phyloP scores from a whole-genome alignment of 345 rosid genomes.

The Brassica napus region Da-Ae NC_063450.1:18417001-18417500 shows the following conservation, averaged over 20 bases:
- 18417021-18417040: neutral
- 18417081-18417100: neutral
- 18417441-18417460: neutral
- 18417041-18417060: neutral
- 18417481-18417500: too few relatives aligned
- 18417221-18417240: neutral
- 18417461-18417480: too few relatives aligned
- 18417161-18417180: constrained; percentile 9
- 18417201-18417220: neutral
- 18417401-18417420: neutral
- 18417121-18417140: constrained; percentile 9
- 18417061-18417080: too few relatives aligned
- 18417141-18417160: neutral
- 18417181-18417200: neutral
- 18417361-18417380: neutral
- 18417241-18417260: neutral
- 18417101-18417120: neutral
- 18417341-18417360: too few relatives aligned
- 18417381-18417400: neutral
- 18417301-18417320: neutral
- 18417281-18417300: neutral
- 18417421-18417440: neutral
- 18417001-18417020: neutral
- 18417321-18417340: neutral
- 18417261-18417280: neutral